Evolutionary conservation across 805 yeast genomes (phyloP), one percentile per base, ranked within the genome.

Genomic region (Debaryomyces hansenii): DNA sequence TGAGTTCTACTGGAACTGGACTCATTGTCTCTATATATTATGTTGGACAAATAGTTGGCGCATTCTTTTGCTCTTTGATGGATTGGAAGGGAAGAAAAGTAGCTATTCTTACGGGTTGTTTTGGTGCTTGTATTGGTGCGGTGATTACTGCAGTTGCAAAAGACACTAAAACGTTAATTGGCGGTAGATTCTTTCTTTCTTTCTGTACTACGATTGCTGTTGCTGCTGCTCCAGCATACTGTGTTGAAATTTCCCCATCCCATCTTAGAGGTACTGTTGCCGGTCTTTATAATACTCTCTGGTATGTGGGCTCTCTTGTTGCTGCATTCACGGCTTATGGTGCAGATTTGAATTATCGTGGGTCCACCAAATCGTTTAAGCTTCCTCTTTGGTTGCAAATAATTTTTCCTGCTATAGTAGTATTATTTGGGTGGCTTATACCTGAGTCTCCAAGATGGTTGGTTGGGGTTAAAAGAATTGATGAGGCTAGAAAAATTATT

Each of bases 361-460:
- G 72, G 67, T n/a, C 29, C 66, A 6, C 20, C 70, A 8, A 64
- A 74, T n/a, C 67, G 66, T 5, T 58, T 41, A 56, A 53, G 44
- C 46, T 58, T 27, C 56, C 56, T 16, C 47, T 58, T 11, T 57
- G 59, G 55, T 42, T 56, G 20, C 62, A 58, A 48, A 34, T 50
- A 4, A 33, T 75, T 3, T 79, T 78, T 4, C 77, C 82, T 3
- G 46, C 70, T 2, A 16, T 72, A 4, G 70, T 75, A 38, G 49
- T 74, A 7, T 31, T 63, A 3, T 45, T 64, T 11, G 61, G 70
- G 5, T 69, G 67, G 47, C 62, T 52, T 3, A 50, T 55, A 33
- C 81, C 81, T 2, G 83, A 78, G 52, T 70, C 79, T 4, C 82
- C 83, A 5, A 56, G 82, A 40, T 76, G 67, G 65, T 58, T 72